Evolutionary conservation across 495 filamentous ascomycete species (phyloP).

Genomic region (Coniosporium apollinis): DNA sequence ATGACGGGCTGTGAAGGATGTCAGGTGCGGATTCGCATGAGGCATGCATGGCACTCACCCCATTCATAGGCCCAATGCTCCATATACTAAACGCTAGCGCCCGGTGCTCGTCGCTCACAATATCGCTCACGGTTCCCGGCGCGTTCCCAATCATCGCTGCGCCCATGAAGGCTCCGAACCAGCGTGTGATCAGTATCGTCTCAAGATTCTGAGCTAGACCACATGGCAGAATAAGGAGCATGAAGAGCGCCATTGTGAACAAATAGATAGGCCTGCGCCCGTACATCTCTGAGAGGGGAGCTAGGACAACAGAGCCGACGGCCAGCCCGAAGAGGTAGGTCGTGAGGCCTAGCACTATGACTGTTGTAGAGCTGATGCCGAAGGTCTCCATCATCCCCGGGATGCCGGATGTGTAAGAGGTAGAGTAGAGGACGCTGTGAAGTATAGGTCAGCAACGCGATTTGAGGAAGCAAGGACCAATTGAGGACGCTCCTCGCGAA

Average conservation of each 20-base stretch:
- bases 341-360: slow-evolving; percentile 61
- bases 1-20: slow-evolving; percentile 14
- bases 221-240: slow-evolving; percentile 52
- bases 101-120: slow-evolving; percentile 50
- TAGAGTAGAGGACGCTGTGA: slow-evolving; percentile 60
- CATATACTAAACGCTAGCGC: slow-evolving; percentile 60
- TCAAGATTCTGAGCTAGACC: slow-evolving; percentile 47
- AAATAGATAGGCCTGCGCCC: slow-evolving; percentile 63
- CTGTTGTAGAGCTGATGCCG: slow-evolving; percentile 31
- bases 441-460: background rate
- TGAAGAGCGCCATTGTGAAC: slow-evolving; percentile 41
- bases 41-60: slow-evolving; percentile 35
- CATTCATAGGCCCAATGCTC: slow-evolving; percentile 66
- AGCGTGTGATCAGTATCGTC: slow-evolving; percentile 50
- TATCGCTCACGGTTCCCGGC: slow-evolving; percentile 70
- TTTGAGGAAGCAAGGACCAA: background rate
- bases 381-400: slow-evolving; percentile 53
- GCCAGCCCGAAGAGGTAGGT: slow-evolving; percentile 65
- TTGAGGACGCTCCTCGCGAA: background rate
- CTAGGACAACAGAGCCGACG: slow-evolving; percentile 52
- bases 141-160: slow-evolving; percentile 66
- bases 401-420: slow-evolving; percentile 58
- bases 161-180: slow-evolving; percentile 63
- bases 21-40: background rate
- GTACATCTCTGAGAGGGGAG: slow-evolving; percentile 63